Conservation (phyloP, 2,329 filamentous ascomycete genomes). For the Chrysoporthe austroafricana region DNA sequence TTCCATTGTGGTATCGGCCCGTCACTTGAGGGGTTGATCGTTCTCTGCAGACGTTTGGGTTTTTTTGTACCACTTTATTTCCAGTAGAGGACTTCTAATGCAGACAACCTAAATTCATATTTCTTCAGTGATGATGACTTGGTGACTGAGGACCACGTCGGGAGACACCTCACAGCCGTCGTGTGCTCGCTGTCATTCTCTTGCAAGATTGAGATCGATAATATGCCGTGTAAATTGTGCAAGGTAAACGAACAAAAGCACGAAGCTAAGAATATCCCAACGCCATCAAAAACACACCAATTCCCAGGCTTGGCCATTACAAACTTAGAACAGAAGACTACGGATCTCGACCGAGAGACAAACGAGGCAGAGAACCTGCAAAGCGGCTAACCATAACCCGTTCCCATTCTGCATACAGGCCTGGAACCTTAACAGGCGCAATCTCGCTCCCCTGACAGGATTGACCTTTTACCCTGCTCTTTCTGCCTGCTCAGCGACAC, state of each 20-base stretch:
- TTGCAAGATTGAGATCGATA: not conserved
- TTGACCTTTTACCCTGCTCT: slow-evolving; percentile 3
- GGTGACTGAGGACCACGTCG: not conserved
- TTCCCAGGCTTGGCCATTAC: not conserved
- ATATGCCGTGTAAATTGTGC: not conserved
- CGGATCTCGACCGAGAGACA: not conserved
- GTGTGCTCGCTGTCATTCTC: no score
- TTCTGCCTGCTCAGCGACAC: not conserved
- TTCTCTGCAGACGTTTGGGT: slow-evolving; percentile 34
- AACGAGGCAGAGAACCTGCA: not conserved
- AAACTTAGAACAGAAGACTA: not conserved
- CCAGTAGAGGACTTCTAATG: slow-evolving; percentile 66
- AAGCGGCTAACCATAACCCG: not conserved
- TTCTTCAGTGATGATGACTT: slow-evolving; percentile 26
- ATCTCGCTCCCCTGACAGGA: not conserved
- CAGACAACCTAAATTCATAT: slow-evolving; percentile 57
- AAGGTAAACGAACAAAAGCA: not conserved
- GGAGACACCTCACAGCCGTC: not conserved
- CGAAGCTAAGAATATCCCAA: not conserved
- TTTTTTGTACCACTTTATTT: slow-evolving; percentile 47
- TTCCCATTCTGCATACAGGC: not conserved
- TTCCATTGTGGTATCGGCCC: slow-evolving; percentile 33
- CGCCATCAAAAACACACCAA: not conserved
- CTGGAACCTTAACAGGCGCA: not conserved
- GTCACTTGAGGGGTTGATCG: slow-evolving; percentile 23